Evolutionary conservation across 2,329 filamentous ascomycete genomes (phyloP).

Genomic region (Gaeumannomyces tritici): DNA sequence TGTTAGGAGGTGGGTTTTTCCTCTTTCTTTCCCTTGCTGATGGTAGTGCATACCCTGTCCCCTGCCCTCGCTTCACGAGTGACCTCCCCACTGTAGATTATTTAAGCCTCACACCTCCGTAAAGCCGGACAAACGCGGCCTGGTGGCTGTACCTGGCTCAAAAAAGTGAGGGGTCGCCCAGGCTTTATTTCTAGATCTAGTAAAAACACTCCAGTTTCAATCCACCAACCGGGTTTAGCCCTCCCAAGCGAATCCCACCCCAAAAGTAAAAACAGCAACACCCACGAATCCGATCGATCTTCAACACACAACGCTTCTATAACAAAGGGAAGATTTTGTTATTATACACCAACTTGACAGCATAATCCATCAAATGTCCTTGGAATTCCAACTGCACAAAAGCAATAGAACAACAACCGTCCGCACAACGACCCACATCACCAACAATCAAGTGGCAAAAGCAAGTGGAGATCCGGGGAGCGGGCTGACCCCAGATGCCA

Average conservation of each 20-base stretch:
- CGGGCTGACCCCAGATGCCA: not conserved
- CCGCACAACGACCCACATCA: too few relatives aligned
- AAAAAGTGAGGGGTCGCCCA: not conserved
- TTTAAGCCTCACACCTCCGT: too few relatives aligned
- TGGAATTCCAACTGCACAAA: not conserved
- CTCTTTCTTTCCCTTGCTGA: too few relatives aligned
- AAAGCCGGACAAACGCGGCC: too few relatives aligned
- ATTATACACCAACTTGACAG: not conserved
- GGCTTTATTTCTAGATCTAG: not conserved
- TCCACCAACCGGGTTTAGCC: not conserved
- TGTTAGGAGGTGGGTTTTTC: too few relatives aligned
- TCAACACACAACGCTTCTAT: not conserved
- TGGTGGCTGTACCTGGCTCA: too few relatives aligned
- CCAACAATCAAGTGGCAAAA: not conserved
- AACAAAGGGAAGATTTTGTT: not conserved
- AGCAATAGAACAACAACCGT: not conserved
- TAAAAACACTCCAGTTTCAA: not conserved
- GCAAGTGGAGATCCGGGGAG: not conserved
- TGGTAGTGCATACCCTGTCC: too few relatives aligned
- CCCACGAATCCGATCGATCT: not conserved
- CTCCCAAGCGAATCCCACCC: not conserved
- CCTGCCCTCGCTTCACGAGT: too few relatives aligned
- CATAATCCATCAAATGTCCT: too few relatives aligned
- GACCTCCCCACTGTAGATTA: too few relatives aligned
- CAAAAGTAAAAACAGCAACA: too few relatives aligned